Conservation (phyloP, 2,329 filamentous ascomycete species). For the Trichothecium roseum region DNA sequence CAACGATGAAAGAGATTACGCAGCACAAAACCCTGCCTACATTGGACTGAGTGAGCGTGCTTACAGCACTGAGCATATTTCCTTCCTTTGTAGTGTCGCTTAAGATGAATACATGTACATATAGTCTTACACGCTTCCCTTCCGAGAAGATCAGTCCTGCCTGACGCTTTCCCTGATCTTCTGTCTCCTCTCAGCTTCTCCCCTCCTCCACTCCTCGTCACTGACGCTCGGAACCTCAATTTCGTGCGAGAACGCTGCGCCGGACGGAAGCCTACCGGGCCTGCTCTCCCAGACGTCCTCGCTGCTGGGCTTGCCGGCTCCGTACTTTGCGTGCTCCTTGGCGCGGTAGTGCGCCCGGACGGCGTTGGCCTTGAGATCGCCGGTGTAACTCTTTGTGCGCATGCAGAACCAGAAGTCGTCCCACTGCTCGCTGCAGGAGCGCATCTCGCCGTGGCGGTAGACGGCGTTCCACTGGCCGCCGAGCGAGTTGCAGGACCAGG, state of each 20-base stretch:
- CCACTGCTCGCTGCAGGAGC: conserved; percentile 77
- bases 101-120: too few species aligned
- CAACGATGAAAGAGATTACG: too few species aligned
- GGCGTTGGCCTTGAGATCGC: conserved; percentile 47
- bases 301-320: conserved; percentile 55
- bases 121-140: too few species aligned
- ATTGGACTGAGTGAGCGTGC: too few species aligned
- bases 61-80: too few species aligned
- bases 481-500: conserved; percentile 87
- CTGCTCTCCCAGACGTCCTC: conserved; percentile 85
- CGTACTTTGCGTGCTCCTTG: conserved; percentile 55
- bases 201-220: conserved; percentile 33
- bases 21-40: too few species aligned
- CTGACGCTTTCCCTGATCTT: conserved; percentile 22
- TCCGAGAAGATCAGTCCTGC: too few species aligned
- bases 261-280: conserved; percentile 44
- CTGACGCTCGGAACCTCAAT: conserved; percentile 25
- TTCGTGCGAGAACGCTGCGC: conserved; percentile 30
- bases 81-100: too few species aligned
- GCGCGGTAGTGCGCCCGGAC: conserved; percentile 59
- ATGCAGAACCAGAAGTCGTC: conserved; percentile 97
- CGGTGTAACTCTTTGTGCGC: conserved; percentile 58
- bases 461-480: conserved; percentile 87
- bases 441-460: conserved; percentile 74
- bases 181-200: conserved; percentile 21